Evolutionary conservation across 2,329 filamentous ascomycete genomes (phyloP).

Genomic region (Pseudocercospora vitis): DNA sequence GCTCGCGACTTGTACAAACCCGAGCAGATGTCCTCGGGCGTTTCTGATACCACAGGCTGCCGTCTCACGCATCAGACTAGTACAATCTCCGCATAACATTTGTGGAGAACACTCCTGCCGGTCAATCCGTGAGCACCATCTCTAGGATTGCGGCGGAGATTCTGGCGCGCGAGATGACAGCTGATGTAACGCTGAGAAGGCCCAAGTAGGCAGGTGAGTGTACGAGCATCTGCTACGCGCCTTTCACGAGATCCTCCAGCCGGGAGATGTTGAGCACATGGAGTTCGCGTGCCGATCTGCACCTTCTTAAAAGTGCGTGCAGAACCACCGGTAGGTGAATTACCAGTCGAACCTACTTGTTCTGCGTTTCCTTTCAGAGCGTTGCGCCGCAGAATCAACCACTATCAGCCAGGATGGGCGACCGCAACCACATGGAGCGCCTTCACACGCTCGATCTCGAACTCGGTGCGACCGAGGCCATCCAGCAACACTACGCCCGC

Average conservation of each 20-base stretch:
- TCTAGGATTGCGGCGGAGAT: neutral
- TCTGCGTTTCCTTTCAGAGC: neutral
- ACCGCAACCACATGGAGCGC: neutral
- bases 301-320: neutral
- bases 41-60: neutral
- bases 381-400: neutral
- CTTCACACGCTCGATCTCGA: constrained; percentile 45
- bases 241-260: neutral
- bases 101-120: neutral
- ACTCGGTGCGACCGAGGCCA: constrained; percentile 55
- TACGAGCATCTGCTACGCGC: neutral
- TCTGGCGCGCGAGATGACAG: neutral
- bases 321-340: neutral
- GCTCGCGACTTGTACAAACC: neutral
- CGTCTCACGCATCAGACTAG: constrained; percentile 5
- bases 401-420: neutral
- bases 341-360: neutral
- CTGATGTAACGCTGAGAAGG: neutral
- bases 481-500: constrained; percentile 52
- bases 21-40: neutral
- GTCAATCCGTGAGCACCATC: neutral
- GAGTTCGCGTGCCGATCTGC: neutral
- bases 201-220: neutral
- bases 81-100: neutral
- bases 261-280: neutral